These are phyloP conservation scores for Pseudotsuga menziesii DNA, from an alignment of 75 land plant genomes.

Conservation along the genomic window DNA sequence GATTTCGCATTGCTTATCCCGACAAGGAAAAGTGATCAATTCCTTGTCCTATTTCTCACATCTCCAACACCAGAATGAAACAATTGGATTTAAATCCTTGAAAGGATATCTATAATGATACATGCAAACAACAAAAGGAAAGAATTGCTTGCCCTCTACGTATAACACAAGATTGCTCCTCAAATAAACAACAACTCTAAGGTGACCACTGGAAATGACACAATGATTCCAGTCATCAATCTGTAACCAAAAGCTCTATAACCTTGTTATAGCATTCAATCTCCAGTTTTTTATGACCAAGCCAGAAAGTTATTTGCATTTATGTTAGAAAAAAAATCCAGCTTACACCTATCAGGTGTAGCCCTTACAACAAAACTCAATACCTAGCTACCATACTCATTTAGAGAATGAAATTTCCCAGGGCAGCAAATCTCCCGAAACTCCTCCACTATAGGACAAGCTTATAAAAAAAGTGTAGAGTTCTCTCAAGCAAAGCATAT, in stretches of 20 bases:
- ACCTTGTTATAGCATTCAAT: neutral
- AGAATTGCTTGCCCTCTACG: neutral
- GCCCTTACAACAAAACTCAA: neutral
- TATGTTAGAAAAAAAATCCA: neutral
- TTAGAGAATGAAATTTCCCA: slow-evolving; percentile 4
- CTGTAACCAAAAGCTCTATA: slow-evolving; percentile 2
- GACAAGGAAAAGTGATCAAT: neutral
- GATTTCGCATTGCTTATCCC: neutral
- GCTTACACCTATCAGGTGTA: neutral
- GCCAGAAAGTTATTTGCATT: neutral
- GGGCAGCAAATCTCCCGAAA: neutral
- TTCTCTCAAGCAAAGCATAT: neutral
- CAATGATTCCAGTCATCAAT: neutral
- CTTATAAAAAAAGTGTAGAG: slow-evolving; percentile 1
- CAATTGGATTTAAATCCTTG: neutral
- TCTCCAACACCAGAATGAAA: neutral
- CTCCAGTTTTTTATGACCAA: neutral
- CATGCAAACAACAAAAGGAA: neutral
- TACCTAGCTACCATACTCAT: slow-evolving; percentile 1
- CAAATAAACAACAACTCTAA: neutral
- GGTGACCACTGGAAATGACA: neutral
- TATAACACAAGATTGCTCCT: slow-evolving; percentile 1
- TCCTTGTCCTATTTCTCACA: neutral
- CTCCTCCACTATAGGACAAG: neutral
- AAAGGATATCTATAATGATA: too few species aligned